Percentiles rank a stretch among this genome's conserved stretches.
These are phyloP conservation scores for Rugosomyces carneus DNA, from an alignment of 1,284 basidiomycete genomes.

Conservation along the genomic window DNA sequence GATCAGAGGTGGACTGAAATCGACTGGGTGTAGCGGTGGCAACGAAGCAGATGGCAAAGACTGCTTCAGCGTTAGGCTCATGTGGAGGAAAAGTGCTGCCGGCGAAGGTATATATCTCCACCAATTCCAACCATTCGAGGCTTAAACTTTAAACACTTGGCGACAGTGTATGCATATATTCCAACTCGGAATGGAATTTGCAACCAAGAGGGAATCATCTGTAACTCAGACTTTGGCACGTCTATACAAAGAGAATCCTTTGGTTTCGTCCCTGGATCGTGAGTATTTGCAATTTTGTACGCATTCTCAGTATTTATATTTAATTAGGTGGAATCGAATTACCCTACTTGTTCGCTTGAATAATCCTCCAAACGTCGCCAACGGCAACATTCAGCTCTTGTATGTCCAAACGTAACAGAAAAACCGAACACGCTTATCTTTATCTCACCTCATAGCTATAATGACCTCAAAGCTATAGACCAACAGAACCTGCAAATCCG, in stretches of 20 bases:
- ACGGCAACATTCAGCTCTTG: conserved; percentile 55
- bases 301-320: conserved; percentile 6
- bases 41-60: conserved; percentile 48
- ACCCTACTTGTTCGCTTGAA: conserved; percentile 56
- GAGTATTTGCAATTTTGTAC: conserved; percentile 16
- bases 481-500: conserved; percentile 50
- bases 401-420: conserved; percentile 24
- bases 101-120: conserved; percentile 52
- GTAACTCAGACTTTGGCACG: conserved; percentile 65
- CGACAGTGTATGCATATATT: conserved; percentile 58
- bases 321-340: conserved; percentile 49
- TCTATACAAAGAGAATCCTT: conserved; percentile 70
- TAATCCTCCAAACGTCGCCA: conserved; percentile 45
- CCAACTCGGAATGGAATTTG: conserved; percentile 53
- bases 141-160: background rate
- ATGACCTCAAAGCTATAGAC: conserved; percentile 45
- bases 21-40: conserved; percentile 60
- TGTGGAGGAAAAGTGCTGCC: conserved; percentile 60
- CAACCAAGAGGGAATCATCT: conserved; percentile 47
- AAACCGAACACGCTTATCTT: conserved; percentile 1
- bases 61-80: conserved; percentile 66
- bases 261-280: conserved; percentile 55
- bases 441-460: conserved; percentile 36
- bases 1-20: conserved; percentile 51
- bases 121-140: background rate